Evolutionary conservation across 441 rosid species (phyloP).

Genomic region (Adansonia gregorii): DNA sequence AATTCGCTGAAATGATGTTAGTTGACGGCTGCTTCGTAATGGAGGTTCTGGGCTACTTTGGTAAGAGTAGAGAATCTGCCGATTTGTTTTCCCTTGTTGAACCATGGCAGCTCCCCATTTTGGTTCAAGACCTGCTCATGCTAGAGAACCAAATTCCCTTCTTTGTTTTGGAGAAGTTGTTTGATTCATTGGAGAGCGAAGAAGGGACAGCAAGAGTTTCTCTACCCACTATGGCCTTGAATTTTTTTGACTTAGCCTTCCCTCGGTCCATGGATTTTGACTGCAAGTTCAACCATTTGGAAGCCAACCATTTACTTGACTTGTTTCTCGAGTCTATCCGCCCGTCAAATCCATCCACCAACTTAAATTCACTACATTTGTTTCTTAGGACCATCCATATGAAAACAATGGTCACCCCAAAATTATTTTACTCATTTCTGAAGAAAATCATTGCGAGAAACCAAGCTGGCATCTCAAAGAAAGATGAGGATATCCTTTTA

Average conservation of each 20-base stretch:
- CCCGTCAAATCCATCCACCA: conserved; percentile 62
- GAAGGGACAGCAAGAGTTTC: neutral
- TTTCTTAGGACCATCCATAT: no score
- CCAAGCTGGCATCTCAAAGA: neutral
- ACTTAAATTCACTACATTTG: no score
- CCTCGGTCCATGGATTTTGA: conserved; percentile 73
- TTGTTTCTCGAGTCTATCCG: conserved; percentile 59
- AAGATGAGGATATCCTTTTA: neutral
- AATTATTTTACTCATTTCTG: neutral
- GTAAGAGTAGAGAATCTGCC: neutral
- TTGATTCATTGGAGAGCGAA: neutral
- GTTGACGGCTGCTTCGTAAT: neutral
- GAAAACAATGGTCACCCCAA: neutral
- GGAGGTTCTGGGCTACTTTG: conserved; percentile 5
- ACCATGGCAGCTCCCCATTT: conserved; percentile 11
- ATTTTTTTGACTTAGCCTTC: neutral
- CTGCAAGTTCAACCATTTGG: conserved; percentile 69
- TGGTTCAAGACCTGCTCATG: conserved; percentile 4
- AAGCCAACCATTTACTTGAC: conserved; percentile 59
- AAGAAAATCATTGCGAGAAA: neutral
- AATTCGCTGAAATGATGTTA: conserved; percentile 5
- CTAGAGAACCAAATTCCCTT: conserved; percentile 21
- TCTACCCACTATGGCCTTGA: neutral
- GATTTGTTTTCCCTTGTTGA: neutral
- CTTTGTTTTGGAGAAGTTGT: neutral